Conservation (phyloP, 83 land plant species). For the Picea mariana region DNA sequence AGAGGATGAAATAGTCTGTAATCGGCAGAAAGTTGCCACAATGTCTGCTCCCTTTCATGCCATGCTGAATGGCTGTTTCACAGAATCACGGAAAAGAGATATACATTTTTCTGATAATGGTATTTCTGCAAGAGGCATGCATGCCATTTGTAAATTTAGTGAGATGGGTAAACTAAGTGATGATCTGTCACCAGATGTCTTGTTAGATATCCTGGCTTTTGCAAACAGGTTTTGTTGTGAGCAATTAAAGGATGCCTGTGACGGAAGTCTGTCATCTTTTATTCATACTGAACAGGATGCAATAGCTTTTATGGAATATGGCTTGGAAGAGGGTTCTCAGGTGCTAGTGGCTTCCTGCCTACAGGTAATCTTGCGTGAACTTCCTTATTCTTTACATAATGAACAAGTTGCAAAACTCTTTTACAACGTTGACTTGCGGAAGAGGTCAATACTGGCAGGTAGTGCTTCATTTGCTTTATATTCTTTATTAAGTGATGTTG, state of each 20-base stretch:
- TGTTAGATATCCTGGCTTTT: slow-evolving; percentile 76
- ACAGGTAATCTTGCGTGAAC: slow-evolving; percentile 77
- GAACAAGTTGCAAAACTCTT: slow-evolving; percentile 56
- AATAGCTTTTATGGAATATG: slow-evolving; percentile 71
- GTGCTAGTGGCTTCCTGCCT: slow-evolving; percentile 82
- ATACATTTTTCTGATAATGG: too few species aligned
- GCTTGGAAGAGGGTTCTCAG: slow-evolving; percentile 71
- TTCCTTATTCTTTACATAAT: slow-evolving; percentile 68
- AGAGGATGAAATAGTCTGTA: slow-evolving; percentile 63
- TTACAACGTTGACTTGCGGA: slow-evolving; percentile 36
- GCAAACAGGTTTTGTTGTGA: slow-evolving; percentile 93
- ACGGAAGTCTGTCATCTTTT: slow-evolving; percentile 39
- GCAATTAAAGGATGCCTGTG: slow-evolving; percentile 51
- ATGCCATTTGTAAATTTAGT: slow-evolving; percentile 58
- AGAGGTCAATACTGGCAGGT: slow-evolving; percentile 61
- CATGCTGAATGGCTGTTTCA: slow-evolving; percentile 86
- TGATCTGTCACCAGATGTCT: slow-evolving; percentile 41
- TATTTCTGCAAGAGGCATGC: too few species aligned
- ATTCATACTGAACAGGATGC: slow-evolving; percentile 75
- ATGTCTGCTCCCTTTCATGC: slow-evolving; percentile 81
- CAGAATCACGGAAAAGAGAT: slow-evolving; percentile 47
- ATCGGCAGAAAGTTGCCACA: slow-evolving; percentile 66
- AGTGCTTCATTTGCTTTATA: slow-evolving; percentile 79
- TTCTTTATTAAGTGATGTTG: slow-evolving; percentile 74
- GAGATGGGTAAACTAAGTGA: slow-evolving; percentile 39